Conservation (phyloP, 2,329 filamentous ascomycete species). For the Xylaria sp. region DNA sequence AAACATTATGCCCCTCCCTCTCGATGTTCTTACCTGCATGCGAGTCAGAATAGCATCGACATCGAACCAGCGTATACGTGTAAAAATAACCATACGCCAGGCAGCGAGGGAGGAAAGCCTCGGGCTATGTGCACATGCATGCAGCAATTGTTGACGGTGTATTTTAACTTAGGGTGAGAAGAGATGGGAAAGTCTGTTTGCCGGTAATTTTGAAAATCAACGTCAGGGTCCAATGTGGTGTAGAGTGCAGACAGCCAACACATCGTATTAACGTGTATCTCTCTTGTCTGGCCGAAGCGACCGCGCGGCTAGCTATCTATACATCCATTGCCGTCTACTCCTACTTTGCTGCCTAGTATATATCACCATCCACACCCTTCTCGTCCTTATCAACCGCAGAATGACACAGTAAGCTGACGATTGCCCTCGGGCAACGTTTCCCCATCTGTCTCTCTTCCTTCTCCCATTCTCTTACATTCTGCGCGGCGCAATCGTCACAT, state of each 20-base stretch:
- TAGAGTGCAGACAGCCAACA: no score
- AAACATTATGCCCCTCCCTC: background rate
- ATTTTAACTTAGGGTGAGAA: no score
- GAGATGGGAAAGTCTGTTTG: no score
- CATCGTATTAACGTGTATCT: no score
- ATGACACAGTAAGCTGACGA: conserved; percentile 36
- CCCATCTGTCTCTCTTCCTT: background rate
- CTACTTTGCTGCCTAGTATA: background rate
- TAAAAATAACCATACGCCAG: background rate
- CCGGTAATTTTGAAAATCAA: no score
- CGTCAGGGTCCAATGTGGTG: no score
- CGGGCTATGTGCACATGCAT: background rate
- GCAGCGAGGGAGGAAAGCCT: no score
- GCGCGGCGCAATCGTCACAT: conserved; percentile 8
- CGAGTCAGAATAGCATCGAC: background rate
- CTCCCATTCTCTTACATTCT: background rate
- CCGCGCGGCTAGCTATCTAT: no score
- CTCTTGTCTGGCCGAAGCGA: no score
- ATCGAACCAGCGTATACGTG: background rate
- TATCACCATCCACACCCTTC: background rate
- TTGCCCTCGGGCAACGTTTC: conserved; percentile 5
- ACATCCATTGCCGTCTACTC: background rate
- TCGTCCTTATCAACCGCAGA: conserved; percentile 5
- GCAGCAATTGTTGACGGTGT: no score
- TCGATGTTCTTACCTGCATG: background rate